These are phyloP conservation scores for Russula sp. DNA, from an alignment of 768 basidiomycete genomes.

Conservation along the genomic window DNA sequence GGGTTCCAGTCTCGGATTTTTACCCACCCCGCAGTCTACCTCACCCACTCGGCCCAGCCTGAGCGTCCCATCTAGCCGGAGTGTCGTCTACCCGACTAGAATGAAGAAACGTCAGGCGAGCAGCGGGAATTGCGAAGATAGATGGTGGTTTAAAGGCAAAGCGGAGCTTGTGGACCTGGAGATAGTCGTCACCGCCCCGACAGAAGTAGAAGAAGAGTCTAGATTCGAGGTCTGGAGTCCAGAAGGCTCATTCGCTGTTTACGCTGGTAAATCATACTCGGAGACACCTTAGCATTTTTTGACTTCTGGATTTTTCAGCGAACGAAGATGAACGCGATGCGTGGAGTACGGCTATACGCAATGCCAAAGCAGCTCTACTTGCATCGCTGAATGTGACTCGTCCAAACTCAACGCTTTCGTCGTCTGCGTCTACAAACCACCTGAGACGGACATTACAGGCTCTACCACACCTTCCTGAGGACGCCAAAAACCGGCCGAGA, in stretches of 20 bases:
- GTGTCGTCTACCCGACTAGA: slow-evolving; percentile 26
- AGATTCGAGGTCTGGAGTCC: slow-evolving; percentile 73
- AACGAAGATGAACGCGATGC: slow-evolving; percentile 52
- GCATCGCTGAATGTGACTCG: slow-evolving; percentile 62
- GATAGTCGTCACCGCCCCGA: slow-evolving; percentile 49
- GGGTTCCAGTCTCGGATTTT: neutral
- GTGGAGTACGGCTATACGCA: slow-evolving; percentile 64
- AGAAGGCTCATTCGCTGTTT: slow-evolving; percentile 67
- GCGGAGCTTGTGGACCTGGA: slow-evolving; percentile 70
- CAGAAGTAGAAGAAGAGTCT: slow-evolving; percentile 46
- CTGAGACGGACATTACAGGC: slow-evolving; percentile 69
- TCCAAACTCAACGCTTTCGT: slow-evolving; percentile 77
- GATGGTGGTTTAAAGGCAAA: slow-evolving; percentile 68
- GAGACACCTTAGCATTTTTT: neutral
- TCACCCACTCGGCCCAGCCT: neutral
- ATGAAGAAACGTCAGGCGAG: slow-evolving; percentile 31
- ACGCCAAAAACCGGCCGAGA: slow-evolving; percentile 34
- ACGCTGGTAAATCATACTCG: slow-evolving; percentile 45
- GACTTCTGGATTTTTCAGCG: slow-evolving; percentile 31
- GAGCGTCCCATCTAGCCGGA: slow-evolving; percentile 22
- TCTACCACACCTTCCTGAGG: slow-evolving; percentile 57
- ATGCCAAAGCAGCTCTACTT: slow-evolving; percentile 66
- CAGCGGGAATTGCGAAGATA: slow-evolving; percentile 46
- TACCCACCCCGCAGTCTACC: slow-evolving; percentile 1
- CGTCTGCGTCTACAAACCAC: slow-evolving; percentile 69